phyloP scores from a whole-genome alignment of 768 basidiomycete species.

The Clitopilus passeckerianus region DNA sequence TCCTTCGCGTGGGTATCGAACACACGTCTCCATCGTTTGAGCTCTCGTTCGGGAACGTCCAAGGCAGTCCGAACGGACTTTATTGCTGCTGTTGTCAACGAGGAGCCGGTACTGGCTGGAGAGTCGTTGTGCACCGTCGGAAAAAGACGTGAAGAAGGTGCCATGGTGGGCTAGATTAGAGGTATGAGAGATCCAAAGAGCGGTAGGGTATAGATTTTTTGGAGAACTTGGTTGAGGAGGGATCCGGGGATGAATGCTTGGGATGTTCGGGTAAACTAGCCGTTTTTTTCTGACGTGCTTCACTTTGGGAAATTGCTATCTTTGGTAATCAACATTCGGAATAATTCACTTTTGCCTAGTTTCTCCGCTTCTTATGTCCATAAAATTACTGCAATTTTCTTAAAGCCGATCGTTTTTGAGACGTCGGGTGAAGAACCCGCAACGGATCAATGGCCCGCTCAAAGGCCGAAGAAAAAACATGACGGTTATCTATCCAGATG shows the following conservation, averaged over 20 bases:
- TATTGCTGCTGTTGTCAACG: slow-evolving; percentile 50
- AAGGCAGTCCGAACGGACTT: slow-evolving; percentile 66
- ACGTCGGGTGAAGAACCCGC: background rate
- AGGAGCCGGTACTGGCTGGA: slow-evolving; percentile 26
- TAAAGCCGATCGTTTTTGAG: background rate
- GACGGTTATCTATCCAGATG: background rate
- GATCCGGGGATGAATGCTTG: background rate
- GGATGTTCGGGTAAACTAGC: background rate
- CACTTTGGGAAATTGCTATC: background rate
- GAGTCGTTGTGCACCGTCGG: slow-evolving; percentile 55
- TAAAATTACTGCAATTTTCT: slow-evolving; percentile 18
- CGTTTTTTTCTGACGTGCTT: background rate
- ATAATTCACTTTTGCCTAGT: background rate
- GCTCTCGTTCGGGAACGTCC: slow-evolving; percentile 72
- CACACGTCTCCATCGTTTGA: slow-evolving; percentile 82
- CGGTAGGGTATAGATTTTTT: slow-evolving; percentile 18
- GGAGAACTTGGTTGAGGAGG: slow-evolving; percentile 1
- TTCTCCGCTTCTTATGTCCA: background rate
- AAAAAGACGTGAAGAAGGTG: slow-evolving; percentile 33
- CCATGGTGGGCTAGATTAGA: slow-evolving; percentile 24
- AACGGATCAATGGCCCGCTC: background rate
- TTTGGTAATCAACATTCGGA: background rate
- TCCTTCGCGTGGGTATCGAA: slow-evolving; percentile 84
- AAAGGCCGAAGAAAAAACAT: background rate
- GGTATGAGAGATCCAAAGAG: slow-evolving; percentile 29